Evolutionary conservation across 192 early-diverging fungal species (phyloP).

Genomic region (Podila verticillata): DNA sequence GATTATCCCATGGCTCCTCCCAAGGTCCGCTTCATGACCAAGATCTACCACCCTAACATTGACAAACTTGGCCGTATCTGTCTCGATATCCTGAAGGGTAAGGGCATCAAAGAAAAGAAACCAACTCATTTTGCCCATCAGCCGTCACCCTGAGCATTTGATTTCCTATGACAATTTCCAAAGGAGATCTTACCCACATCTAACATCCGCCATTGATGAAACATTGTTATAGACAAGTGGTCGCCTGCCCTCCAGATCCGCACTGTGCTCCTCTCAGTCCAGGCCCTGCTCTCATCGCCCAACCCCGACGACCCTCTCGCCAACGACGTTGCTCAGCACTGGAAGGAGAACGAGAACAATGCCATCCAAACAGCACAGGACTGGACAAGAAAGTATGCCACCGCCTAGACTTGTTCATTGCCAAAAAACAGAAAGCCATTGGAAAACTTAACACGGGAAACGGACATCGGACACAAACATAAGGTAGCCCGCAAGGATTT

Average conservation of each 20-base stretch:
- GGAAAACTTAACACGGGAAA: not conserved
- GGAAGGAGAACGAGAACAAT: conserved; percentile 96
- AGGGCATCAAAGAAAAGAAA: not conserved
- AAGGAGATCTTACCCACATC: not conserved
- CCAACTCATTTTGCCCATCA: too few relatives aligned
- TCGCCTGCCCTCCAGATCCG: conserved; percentile 98
- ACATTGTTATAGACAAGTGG: conserved; percentile 93
- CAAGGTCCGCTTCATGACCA: conserved; percentile 97
- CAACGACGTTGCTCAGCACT: conserved; percentile 98
- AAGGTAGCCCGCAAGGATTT: too few relatives aligned
- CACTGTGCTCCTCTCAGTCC: conserved; percentile 96
- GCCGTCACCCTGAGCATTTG: too few relatives aligned
- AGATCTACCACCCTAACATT: conserved; percentile 99
- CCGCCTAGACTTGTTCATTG: conserved; percentile 17
- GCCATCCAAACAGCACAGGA: conserved; percentile 73
- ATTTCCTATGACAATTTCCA: not conserved
- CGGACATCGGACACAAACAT: not conserved
- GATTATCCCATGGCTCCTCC: conserved; percentile 99
- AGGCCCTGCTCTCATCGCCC: conserved; percentile 95
- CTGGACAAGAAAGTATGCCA: conserved; percentile 56
- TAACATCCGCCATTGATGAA: not conserved
- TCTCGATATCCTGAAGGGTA: conserved; percentile 97
- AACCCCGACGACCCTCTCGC: conserved; percentile 99
- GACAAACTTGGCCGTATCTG: conserved; percentile 98
- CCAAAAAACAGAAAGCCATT: not conserved